Base-by-base conservation (phyloP, 345 rosid genomes). In the Heritiera littoralis region DNA sequence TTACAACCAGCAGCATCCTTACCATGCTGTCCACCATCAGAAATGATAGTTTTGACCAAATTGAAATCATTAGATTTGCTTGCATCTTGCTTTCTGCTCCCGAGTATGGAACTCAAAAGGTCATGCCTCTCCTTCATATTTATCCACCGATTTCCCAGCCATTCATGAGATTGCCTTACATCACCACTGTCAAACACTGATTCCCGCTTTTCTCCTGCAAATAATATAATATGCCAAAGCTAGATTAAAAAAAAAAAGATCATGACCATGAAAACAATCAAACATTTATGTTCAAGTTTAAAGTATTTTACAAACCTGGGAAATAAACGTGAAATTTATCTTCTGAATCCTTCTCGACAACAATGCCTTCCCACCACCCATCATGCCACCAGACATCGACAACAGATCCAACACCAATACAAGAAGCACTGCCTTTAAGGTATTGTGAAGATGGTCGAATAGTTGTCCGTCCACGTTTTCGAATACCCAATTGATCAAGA, bases 311-410 rank as follows among this genome's bases (percentile, higher is more conserved):
- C 38, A 35, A 35, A 35, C 38, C 3, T 35, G 38, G 38, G 3
- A 35, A 86, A 85, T 85, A 91, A 71, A 92, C 90, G 80, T 70
- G 83, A 69, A 89, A 74, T 78, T 80, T 86, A 64, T 85, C 91
- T 72, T 88, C 88, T 40, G 89, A 83, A 60, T 85, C 88, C 80
- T 88, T 84, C 67, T 69, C 80, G 81, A 85, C 66, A 59, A 90
- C 91, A 18, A 92, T 88, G 75, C 98, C 97, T 87, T 94, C 98
- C 91, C 92, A 92, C 97, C 97, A 92, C 11, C 91, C 94, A 77
- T 89, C 90, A 84, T 87, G 86, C 92, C 92, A 80, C 96, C 95
- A 92, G 28, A 79, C 96, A 81, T 94, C 97, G 77, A 94, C 93
- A 77, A 90, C 78, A 65, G 86, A 74, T 55, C 96, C 97, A 84